Percentiles rank a stretch among this genome's conserved stretches.
These are phyloP conservation scores for Plectranthus barbatus DNA, from an alignment of 257 asterid genomes.

Conservation along the genomic window DNA sequence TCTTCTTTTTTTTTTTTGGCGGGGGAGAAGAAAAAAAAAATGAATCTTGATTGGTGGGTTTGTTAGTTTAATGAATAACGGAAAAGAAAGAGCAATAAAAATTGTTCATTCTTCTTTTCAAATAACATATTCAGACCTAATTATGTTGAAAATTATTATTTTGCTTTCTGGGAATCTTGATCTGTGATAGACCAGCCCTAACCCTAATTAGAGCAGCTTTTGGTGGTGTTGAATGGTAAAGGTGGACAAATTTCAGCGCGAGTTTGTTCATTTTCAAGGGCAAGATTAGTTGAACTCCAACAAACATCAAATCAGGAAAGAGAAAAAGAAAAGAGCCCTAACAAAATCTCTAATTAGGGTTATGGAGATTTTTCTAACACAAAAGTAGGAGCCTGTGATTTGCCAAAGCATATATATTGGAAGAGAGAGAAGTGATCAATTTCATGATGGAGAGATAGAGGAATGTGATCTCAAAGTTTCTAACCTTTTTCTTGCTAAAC, in stretches of 20 bases:
- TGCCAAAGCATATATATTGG: constrained; percentile 17
- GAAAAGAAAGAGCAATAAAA: no score
- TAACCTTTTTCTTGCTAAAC: constrained; percentile 28
- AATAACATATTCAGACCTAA: neutral
- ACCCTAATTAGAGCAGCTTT: constrained; percentile 38
- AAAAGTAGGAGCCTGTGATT: constrained; percentile 35
- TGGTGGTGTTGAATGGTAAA: neutral
- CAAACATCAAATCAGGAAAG: neutral
- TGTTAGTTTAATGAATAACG: neutral
- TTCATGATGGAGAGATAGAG: neutral
- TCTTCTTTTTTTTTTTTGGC: neutral
- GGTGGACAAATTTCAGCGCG: neutral
- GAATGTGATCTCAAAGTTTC: neutral
- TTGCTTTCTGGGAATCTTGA: neutral
- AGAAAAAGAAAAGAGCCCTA: neutral
- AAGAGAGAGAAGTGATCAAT: no score
- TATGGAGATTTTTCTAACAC: constrained; percentile 11
- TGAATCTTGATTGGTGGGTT: neutral
- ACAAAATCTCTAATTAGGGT: neutral
- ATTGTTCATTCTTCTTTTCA: neutral
- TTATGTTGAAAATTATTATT: neutral
- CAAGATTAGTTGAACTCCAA: neutral
- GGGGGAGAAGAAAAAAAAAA: neutral
- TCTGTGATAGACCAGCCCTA: neutral
- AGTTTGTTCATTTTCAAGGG: no score